Evolutionary conservation across 140 eudicot species (phyloP).

Genomic region (Flaveria floridana): DNA sequence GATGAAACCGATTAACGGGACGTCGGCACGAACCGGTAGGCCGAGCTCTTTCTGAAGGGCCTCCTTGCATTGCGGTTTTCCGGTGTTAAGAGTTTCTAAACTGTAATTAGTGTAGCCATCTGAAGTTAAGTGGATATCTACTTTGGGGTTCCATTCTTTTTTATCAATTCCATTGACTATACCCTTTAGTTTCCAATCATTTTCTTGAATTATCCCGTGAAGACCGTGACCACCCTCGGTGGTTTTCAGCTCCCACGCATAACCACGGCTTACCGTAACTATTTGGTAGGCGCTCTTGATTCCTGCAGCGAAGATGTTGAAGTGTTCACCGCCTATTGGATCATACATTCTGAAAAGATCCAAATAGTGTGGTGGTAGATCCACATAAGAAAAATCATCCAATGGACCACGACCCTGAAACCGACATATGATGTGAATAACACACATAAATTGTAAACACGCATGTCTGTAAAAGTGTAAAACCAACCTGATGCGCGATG

Average conservation of each 20-base stretch:
- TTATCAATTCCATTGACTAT: conserved; percentile 87
- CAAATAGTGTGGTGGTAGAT: conserved; percentile 77
- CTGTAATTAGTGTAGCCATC: conserved; percentile 84
- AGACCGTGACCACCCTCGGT: conserved; percentile 92
- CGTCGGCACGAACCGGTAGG: conserved; percentile 59
- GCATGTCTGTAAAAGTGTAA: not conserved
- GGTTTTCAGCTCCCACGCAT: conserved; percentile 92
- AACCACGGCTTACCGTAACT: conserved; percentile 92
- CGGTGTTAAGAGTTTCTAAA: conserved; percentile 55
- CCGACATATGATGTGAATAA: not conserved
- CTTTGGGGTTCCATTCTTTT: conserved; percentile 75
- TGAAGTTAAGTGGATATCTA: conserved; percentile 65
- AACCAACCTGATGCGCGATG: conserved; percentile 89
- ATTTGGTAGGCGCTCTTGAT: conserved; percentile 76
- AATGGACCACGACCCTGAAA: conserved; percentile 95
- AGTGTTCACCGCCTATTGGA: conserved; percentile 92
- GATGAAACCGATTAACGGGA: conserved; percentile 81
- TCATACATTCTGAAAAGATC: conserved; percentile 75
- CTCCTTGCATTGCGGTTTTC: conserved; percentile 81
- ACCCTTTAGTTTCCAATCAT: conserved; percentile 86
- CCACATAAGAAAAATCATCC: conserved; percentile 66
- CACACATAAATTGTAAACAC: conserved; percentile 5
- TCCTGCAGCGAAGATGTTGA: conserved; percentile 94
- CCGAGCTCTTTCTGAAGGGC: conserved; percentile 88
- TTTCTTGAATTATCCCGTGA: conserved; percentile 68